Conservation (phyloP, 108 stramenopile genomes). For the Mediolabrus comicus region DNA sequence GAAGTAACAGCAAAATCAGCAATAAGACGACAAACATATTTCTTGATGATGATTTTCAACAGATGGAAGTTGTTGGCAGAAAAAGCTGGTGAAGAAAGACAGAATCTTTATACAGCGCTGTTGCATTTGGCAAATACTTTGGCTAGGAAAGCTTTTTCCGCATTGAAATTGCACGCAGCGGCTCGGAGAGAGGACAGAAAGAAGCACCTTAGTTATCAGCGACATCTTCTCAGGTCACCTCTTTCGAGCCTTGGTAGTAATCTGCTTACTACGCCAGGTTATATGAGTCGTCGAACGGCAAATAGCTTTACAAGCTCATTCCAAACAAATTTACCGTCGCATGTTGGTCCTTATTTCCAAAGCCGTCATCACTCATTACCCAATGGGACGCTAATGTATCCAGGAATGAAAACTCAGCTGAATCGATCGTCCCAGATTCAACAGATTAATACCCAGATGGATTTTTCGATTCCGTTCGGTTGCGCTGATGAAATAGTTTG, state of each 20-base stretch:
- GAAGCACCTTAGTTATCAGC: background rate
- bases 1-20: background rate
- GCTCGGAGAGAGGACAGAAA: conserved; percentile 11
- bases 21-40: conserved; percentile 14
- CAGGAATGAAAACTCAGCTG: no score
- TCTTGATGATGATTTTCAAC: conserved; percentile 39
- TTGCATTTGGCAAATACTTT: conserved; percentile 29
- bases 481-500: background rate
- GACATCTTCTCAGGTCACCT: background rate
- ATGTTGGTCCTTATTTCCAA: no score
- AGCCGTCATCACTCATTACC: no score
- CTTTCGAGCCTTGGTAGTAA: no score
- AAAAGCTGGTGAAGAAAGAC: conserved; percentile 9
- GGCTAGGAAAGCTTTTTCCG: conserved; percentile 6
- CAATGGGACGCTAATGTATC: no score
- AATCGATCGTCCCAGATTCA: no score
- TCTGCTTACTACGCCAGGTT: no score
- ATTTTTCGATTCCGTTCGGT: background rate
- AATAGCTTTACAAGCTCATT: no score
- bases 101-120: conserved; percentile 10
- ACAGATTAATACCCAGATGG: background rate
- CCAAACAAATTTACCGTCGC: no score
- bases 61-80: conserved; percentile 24
- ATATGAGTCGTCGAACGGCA: no score
- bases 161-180: conserved; percentile 3